Percentiles rank a stretch among this genome's conserved stretches.
Evolutionary conservation across 1,284 basidiomycete genomes (phyloP).

Genomic region (Cryptococcus sp.): DNA sequence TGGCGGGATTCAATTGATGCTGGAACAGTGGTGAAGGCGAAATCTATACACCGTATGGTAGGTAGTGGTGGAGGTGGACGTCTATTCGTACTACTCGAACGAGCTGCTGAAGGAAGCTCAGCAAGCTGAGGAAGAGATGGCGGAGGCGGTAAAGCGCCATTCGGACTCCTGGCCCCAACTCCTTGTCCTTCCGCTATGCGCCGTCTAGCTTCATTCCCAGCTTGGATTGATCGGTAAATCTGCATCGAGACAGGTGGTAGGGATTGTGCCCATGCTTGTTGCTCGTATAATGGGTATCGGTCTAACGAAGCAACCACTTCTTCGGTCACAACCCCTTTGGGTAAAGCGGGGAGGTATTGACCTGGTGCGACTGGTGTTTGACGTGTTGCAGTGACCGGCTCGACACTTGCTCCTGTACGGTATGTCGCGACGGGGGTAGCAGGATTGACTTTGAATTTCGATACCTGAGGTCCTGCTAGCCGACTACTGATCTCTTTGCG

Average conservation of each 20-base stretch:
- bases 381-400: neutral
- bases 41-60: conserved; percentile 26
- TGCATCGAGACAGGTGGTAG: conserved; percentile 29
- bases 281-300: conserved; percentile 39
- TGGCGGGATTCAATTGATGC: conserved; percentile 7
- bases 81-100: conserved; percentile 3
- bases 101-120: conserved; percentile 5
- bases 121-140: conserved; percentile 3
- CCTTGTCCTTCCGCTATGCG: conserved; percentile 6
- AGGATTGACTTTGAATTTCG: conserved; percentile 6
- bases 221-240: conserved; percentile 32
- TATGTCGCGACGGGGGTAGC: neutral
- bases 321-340: conserved; percentile 39
- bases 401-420: neutral
- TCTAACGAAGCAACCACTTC: conserved; percentile 39
- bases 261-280: conserved; percentile 35
- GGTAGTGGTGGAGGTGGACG: conserved; percentile 16
- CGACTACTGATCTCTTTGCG: conserved; percentile 6
- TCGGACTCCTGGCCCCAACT: neutral
- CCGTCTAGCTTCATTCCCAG: conserved; percentile 29
- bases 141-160: neutral
- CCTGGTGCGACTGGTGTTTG: neutral
- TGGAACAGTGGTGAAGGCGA: conserved; percentile 13
- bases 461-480: conserved; percentile 5
- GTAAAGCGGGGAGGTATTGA: conserved; percentile 34